phyloP scores from a whole-genome alignment of 805 yeast species.

The Saturnispora sanitii region DNA sequence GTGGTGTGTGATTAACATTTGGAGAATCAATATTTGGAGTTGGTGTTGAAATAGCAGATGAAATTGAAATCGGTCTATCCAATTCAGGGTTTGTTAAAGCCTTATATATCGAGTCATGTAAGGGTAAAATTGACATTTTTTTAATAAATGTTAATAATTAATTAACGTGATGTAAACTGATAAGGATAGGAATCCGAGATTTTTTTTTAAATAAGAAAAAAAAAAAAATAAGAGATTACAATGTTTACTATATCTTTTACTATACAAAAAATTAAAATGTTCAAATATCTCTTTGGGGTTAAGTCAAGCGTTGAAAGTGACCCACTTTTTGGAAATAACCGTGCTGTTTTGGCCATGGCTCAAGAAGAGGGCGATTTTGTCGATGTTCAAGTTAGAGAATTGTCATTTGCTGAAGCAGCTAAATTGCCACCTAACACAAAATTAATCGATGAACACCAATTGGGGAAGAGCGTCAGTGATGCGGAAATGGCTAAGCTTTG shows the following conservation, averaged over 20 bases:
- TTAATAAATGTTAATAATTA: not conserved
- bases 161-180: not conserved
- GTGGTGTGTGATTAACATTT: slow-evolving; percentile 1
- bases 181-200: slow-evolving; percentile 5
- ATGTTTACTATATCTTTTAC: no score
- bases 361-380: slow-evolving; percentile 35
- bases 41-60: slow-evolving; percentile 1
- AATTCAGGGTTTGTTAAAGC: slow-evolving; percentile 8
- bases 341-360: slow-evolving; percentile 8
- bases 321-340: not conserved
- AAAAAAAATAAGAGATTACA: no score
- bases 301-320: not conserved
- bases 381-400: slow-evolving; percentile 35
- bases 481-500: slow-evolving; percentile 19
- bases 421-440: slow-evolving; percentile 20
- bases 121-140: slow-evolving; percentile 8
- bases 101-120: slow-evolving; percentile 7
- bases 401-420: slow-evolving; percentile 48
- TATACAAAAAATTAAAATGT: not conserved
- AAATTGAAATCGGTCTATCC: slow-evolving; percentile 4
- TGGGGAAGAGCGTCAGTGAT: slow-evolving; percentile 27
- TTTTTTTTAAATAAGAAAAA: no score
- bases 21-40: not conserved
- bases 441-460: slow-evolving; percentile 24
- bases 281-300: slow-evolving; percentile 3